phyloP scores from a whole-genome alignment of 2,329 filamentous ascomycete genomes.

The Setomelanomma holmii region DNA sequence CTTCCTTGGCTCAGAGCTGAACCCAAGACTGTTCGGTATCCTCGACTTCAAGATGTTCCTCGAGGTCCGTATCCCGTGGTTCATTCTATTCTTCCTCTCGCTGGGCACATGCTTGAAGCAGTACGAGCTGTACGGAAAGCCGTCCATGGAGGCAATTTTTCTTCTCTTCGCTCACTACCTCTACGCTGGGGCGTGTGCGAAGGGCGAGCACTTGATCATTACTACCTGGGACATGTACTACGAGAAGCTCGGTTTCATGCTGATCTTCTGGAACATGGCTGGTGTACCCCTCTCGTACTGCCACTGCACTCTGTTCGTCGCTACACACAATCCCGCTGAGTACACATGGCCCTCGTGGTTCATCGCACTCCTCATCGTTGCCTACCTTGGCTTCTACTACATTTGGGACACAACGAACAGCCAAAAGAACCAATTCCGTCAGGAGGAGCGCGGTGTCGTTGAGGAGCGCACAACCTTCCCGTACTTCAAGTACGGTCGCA shows the following conservation, averaged over 20 bases:
- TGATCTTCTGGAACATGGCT: constrained; percentile 96
- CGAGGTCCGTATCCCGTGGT: constrained; percentile 92
- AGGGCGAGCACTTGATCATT: constrained; percentile 89
- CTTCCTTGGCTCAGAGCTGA: constrained; percentile 89
- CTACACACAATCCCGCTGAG: constrained; percentile 78
- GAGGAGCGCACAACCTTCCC: constrained; percentile 81
- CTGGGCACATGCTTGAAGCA: constrained; percentile 80
- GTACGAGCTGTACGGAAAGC: constrained; percentile 83
- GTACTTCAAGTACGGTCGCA: constrained; percentile 84
- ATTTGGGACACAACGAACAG: constrained; percentile 92
- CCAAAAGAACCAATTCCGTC: constrained; percentile 92
- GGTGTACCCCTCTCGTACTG: constrained; percentile 91
- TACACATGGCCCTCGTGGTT: constrained; percentile 79
- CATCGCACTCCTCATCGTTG: constrained; percentile 68
- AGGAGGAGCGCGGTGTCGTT: constrained; percentile 74
- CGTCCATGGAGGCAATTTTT: constrained; percentile 84
- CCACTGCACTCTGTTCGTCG: constrained; percentile 89
- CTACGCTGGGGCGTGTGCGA: constrained; percentile 90
- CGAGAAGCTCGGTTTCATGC: constrained; percentile 97
- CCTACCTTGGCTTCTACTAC: constrained; percentile 87
- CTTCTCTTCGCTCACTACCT: constrained; percentile 88
- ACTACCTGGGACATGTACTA: constrained; percentile 97
- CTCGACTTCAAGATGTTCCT: constrained; percentile 96
- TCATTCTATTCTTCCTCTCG: constrained; percentile 81
- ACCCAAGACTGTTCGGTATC: constrained; percentile 83